Evolutionary conservation across 495 filamentous ascomycete genomes (phyloP), one percentile per base, ranked within the genome.

Genomic region (Aspergillus cavernicola): DNA sequence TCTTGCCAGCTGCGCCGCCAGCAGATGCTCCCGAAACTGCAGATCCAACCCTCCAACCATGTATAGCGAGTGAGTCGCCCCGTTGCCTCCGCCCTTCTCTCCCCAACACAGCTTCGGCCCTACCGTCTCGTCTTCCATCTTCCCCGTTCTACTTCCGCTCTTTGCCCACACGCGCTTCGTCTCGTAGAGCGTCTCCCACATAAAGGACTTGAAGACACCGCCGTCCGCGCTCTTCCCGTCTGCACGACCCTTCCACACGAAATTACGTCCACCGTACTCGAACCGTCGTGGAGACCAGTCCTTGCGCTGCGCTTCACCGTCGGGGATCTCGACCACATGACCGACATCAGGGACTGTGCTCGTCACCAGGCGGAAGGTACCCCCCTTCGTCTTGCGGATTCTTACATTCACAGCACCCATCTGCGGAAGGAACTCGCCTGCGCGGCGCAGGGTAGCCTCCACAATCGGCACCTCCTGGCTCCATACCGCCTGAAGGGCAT

Each of bases 131-230:
- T 55, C 59, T 9, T 58, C 55, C 46, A 55, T 55, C 51, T 61
- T 61, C 8, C 59, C 55, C 4, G 59, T 58, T 19, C 22, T 28
- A 18, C 55, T 58, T 35, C 59, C 55, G 10, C 22, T 26, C 26
- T 61, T 61, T 15, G 55, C 35, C 59, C 59, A 61, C n/a, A 61
- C 59, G 9, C 59, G 51, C 46, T 58, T 61, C 1, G 55, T 61
- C 42, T 61, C 59, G 33, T 55, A 58, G 5, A 61, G 40, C 15
- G 55, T 42, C 46, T 61, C 59, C 58, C 59, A 61, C 6, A 31
- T 15, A 13, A 58, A 53, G 2, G 44, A 38, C 18, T 52, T 49
- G 48, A 61, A 55, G n/a, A 58, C 6, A 0, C 55, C 55, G 7
- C 49, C 44, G n/a, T 57, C 47, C 5, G 43, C 58, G 32, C 32